These are phyloP conservation scores for Penicillium canescens DNA, from an alignment of 495 filamentous ascomycete genomes.

Conservation along the genomic window DNA sequence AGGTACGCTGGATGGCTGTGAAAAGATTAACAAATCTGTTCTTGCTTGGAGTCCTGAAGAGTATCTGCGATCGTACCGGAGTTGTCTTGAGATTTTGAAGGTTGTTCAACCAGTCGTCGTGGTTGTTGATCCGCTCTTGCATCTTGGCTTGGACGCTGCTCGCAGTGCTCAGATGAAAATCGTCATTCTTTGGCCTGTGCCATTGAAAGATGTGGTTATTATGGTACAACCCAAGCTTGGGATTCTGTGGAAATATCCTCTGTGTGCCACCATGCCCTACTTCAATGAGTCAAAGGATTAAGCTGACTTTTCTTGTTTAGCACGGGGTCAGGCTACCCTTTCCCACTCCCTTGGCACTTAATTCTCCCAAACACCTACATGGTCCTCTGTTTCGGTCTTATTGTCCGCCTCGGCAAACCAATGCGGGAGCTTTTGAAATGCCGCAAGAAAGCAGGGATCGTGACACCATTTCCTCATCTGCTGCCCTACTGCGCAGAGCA, in stretches of 20 bases:
- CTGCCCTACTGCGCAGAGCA: conserved; percentile 35
- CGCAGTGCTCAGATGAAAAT: conserved; percentile 31
- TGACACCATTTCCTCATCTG: conserved; percentile 29
- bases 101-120: conserved; percentile 41
- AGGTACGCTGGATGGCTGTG: conserved; percentile 37
- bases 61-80: conserved; percentile 48
- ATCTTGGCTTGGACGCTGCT: conserved; percentile 49
- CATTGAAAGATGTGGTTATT: conserved; percentile 40
- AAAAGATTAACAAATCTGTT: conserved; percentile 35
- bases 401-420: conserved; percentile 17
- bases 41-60: conserved; percentile 48
- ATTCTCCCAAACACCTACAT: conserved; percentile 41
- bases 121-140: conserved; percentile 51
- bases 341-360: conserved; percentile 42
- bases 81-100: conserved; percentile 43
- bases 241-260: conserved; percentile 45
- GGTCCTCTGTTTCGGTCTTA: conserved; percentile 14
- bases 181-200: conserved; percentile 38
- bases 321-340: conserved; percentile 47
- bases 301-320: conserved; percentile 19
- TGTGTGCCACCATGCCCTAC: conserved; percentile 27
- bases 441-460: conserved; percentile 27
- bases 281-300: not conserved
- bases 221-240: conserved; percentile 34
- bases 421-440: conserved; percentile 17